Base-by-base conservation (phyloP, 1,139 yeast species). In the Sugiyamaella xylanicola region DNA sequence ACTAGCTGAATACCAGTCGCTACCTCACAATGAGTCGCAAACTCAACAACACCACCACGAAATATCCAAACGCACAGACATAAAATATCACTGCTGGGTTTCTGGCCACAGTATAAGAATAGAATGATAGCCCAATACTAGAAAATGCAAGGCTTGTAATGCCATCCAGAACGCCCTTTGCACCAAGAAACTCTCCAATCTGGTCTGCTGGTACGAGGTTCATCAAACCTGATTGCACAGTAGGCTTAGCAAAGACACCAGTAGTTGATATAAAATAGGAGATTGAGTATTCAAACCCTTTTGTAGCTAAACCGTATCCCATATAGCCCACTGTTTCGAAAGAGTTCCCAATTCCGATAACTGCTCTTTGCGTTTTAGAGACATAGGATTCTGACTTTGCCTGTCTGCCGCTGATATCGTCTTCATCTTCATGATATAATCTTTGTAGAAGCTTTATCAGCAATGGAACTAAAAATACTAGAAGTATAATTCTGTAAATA, bases 171-270 rank as follows among this genome's bases (percentile, higher is more conserved):
- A 60, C 63, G 4, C 65, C 64, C 50, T 62, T 61, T 17, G 62
- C 58, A 1, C 65, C 65, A 22, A 62, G 53, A 48, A 62, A 62
- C 25, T 53, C 62, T n/a, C 62, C 65, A 8, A 60, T 53, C 13
- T 53, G 48, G 3, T 54, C 56, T 13, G 51, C 45, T 2, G 65
- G 65, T 2, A 61, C 59, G 32, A 60, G 53, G 51, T 61, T 61
- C 54, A 62, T 48, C 42, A 62, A 46, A 13, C 56, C 59, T 4
- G 64, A 58, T 40, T 61, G 65, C 2, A 61, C 61, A 2, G 62
- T 54, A 16, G 63, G 65, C 45, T 62, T 62, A 27, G 64, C 64
- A 56, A 62, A 55, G 13, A 62, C 65, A 7, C 65, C 65, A 1
- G 65, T 58, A 19, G 65, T 62, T 4, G 65, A 57, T 13, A 62